Base-by-base conservation (phyloP, 2,329 filamentous ascomycete genomes). In the Colletotrichum spaethianum region DNA sequence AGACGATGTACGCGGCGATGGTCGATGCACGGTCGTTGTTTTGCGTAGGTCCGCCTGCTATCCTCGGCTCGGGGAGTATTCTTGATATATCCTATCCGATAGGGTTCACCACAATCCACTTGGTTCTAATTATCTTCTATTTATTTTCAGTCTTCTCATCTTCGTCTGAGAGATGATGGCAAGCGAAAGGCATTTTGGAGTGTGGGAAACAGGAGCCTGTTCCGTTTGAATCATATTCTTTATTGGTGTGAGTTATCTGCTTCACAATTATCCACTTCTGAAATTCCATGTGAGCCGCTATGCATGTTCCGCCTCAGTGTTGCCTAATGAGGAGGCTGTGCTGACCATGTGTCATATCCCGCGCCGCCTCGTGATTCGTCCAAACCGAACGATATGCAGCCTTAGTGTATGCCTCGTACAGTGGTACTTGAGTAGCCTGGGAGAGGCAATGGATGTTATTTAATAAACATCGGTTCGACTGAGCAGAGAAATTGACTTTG, bases 311-410 rank as follows among this genome's bases (percentile, higher is more conserved):
- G 16, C 26, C 44, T 8, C 16, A 20, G 20, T 70, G 67, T 53
- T 70, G 67, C 67, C 67, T 70, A 46, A 28, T 38, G 12, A 40
- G 28, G 62, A 59, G 67, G 67, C 67, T 60, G 62, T 70, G 67
- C 40, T 53, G 26, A 9, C 33, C 4, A 23, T 67, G 33, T 52
- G 3, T 31, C 18, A 40, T 16, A 6, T n/a, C 18, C 9, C 1
- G 23, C 12, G 23, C 14, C 5, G 18, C 11, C 14, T 8, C 8
- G 31, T 57, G 38, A 57, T 33, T 55, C 46, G 38, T 14, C 33
- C 14, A 23, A 4, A 16, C 3, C 1, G 2, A 26, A 26, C 4
- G 23, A 5, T 2, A 55, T 26, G 18, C 46, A 70, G 67, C 63
- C 46, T 18, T 14, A 8, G 2, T 18, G 44, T 33, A 53, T 12